phyloP scores from a whole-genome alignment of 805 yeast genomes.

The Grigorovia jiainica region DNA sequence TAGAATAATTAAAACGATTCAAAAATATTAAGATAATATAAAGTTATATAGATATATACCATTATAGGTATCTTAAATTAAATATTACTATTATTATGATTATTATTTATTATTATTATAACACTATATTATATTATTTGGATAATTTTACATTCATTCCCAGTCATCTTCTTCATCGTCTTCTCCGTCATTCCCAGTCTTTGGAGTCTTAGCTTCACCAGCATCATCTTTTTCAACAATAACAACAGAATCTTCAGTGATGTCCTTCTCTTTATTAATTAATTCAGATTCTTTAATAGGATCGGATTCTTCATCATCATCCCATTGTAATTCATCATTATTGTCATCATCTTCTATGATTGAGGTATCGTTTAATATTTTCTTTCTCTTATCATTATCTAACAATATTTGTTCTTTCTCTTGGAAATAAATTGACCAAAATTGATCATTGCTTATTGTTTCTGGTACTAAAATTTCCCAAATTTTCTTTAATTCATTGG shows the following conservation, averaged over 20 bases:
- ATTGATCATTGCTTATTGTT: constrained; percentile 44
- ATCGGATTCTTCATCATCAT: constrained; percentile 19
- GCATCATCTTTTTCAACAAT: constrained; percentile 12
- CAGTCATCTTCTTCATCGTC: constrained; percentile 51
- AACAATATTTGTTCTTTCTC: constrained; percentile 43
- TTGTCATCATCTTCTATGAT: constrained; percentile 31
- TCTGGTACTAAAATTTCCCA: constrained; percentile 63
- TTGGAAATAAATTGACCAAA: constrained; percentile 69
- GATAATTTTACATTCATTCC: constrained; percentile 33
- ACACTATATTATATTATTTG: background rate
- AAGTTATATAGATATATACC: background rate
- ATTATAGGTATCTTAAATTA: background rate
- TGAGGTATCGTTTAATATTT: constrained; percentile 38
- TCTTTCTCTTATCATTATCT: constrained; percentile 59
- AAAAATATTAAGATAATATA: background rate
- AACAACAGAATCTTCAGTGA: constrained; percentile 8
- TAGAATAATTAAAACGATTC: background rate
- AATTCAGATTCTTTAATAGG: constrained; percentile 5
- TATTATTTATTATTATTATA: background rate
- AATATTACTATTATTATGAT: background rate
- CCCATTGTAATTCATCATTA: constrained; percentile 17
- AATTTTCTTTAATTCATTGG: constrained; percentile 35
- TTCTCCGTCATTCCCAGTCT: constrained; percentile 24
- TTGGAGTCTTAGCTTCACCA: constrained; percentile 8
- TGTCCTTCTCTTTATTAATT: background rate